These are phyloP conservation scores for Vitis rupestris DNA, from an alignment of 164 flowering plant species.

Conservation along the genomic window DNA sequence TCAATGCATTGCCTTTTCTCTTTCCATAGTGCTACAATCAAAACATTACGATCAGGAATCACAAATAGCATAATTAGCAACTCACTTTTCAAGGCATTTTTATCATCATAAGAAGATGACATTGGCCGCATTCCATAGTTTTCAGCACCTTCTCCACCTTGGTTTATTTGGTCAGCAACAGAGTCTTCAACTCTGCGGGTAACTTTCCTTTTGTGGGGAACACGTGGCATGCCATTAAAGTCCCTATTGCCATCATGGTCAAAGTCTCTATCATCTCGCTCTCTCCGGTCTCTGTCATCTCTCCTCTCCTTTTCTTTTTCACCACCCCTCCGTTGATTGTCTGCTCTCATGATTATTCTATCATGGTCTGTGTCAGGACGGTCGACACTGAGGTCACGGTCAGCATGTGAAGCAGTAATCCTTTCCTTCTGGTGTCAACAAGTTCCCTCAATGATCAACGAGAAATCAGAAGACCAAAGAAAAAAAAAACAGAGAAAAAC, in stretches of 20 bases:
- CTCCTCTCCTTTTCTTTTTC: slow-evolving; percentile 67
- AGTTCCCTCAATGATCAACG: not conserved
- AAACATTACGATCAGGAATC: no score
- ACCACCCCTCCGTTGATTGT: slow-evolving; percentile 50
- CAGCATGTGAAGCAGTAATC: slow-evolving; percentile 43
- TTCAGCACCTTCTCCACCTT: slow-evolving; percentile 50
- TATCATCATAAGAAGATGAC: slow-evolving; percentile 53
- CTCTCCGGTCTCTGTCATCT: slow-evolving; percentile 58
- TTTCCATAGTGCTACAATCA: no score
- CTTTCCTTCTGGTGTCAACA: slow-evolving; percentile 58
- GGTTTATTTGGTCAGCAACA: slow-evolving; percentile 44
- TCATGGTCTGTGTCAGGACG: slow-evolving; percentile 61
- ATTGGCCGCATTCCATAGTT: slow-evolving; percentile 39
- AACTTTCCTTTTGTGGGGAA: slow-evolving; percentile 46
- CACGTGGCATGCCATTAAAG: slow-evolving; percentile 38
- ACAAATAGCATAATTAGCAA: slow-evolving; percentile 8
- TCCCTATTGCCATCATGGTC: slow-evolving; percentile 56
- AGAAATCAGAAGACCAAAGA: not conserved
- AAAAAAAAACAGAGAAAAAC: not conserved
- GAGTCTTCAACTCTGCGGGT: slow-evolving; percentile 47
- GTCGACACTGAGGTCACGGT: slow-evolving; percentile 54
- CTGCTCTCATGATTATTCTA: slow-evolving; percentile 32
- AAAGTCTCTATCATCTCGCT: slow-evolving; percentile 55
- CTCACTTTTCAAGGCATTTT: slow-evolving; percentile 56
- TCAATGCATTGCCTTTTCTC: no score